These are phyloP conservation scores for Aspergillus persii DNA, from an alignment of 2,329 filamentous ascomycete genomes.

Conservation along the genomic window DNA sequence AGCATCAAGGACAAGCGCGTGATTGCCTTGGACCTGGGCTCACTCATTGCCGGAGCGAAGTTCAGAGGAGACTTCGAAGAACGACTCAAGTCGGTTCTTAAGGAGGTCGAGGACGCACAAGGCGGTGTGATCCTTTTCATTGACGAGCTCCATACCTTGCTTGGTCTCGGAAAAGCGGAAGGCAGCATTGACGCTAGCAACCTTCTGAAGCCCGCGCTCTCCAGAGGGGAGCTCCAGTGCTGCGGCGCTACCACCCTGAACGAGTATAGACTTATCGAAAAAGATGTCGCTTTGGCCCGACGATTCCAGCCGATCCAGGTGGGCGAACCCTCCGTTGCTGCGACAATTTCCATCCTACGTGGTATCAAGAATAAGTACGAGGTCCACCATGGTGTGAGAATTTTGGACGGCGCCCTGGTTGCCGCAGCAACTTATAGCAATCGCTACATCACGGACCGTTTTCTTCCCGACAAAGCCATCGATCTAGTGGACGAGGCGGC, in stretches of 20 bases:
- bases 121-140: conserved; percentile 93
- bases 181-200: conserved; percentile 97
- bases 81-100: conserved; percentile 82
- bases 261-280: conserved; percentile 92
- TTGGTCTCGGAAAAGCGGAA: conserved; percentile 91
- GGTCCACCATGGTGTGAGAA: conserved; percentile 92
- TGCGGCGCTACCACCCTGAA: conserved; percentile 91
- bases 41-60: conserved; percentile 91
- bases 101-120: conserved; percentile 84
- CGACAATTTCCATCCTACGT: conserved; percentile 91
- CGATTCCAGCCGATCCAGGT: conserved; percentile 93
- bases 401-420: conserved; percentile 87
- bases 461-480: conserved; percentile 94
- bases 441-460: conserved; percentile 93
- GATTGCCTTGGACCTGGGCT: conserved; percentile 81
- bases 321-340: conserved; percentile 84
- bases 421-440: conserved; percentile 91
- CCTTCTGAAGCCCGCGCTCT: conserved; percentile 87
- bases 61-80: conserved; percentile 97
- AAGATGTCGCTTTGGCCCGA: conserved; percentile 87
- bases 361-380: conserved; percentile 98
- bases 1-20: conserved; percentile 94
- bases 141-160: conserved; percentile 86
- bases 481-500: conserved; percentile 96
- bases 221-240: conserved; percentile 88